phyloP scores from a whole-genome alignment of 106 monocot species.

The Platanthera zijinensis region DNA sequence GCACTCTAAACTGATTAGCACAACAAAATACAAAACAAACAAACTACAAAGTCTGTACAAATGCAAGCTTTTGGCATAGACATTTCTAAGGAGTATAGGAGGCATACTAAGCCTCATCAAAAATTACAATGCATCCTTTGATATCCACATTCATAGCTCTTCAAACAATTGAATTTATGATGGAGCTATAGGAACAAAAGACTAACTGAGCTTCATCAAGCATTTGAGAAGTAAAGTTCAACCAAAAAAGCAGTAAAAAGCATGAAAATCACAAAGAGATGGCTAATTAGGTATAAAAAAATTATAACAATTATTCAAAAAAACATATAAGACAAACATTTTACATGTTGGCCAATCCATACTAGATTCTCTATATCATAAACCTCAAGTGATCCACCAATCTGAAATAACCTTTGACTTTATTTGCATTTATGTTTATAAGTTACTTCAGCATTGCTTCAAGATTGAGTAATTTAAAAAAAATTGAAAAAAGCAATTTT shows the following conservation, averaged over 20 bases:
- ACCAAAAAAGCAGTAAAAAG: conserved; percentile 39
- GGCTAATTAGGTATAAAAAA: too few relatives aligned
- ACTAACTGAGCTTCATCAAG: conserved; percentile 84
- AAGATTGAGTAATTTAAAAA: not conserved
- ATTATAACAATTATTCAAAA: not conserved
- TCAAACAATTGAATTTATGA: conserved; percentile 84
- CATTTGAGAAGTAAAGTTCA: conserved; percentile 89
- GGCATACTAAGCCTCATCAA: conserved; percentile 96
- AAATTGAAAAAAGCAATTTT: not conserved
- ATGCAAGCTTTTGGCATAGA: not conserved
- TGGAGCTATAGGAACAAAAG: conserved; percentile 90
- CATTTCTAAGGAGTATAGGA: not conserved
- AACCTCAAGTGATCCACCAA: conserved; percentile 78
- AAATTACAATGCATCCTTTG: conserved; percentile 76
- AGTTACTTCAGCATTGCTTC: not conserved
- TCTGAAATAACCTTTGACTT: conserved; percentile 85
- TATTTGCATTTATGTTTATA: conserved; percentile 72
- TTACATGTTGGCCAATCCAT: conserved; percentile 62
- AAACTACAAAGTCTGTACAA: not conserved
- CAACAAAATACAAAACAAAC: not conserved
- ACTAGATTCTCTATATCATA: conserved; percentile 96
- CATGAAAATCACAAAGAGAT: not conserved
- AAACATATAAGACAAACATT: conserved; percentile 54
- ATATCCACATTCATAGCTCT: conserved; percentile 95
- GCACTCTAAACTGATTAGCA: not conserved